A percentile compares a stretch with the other conserved stretches of the same genome.
Conservation (phyloP, 2,329 filamentous ascomycete genomes). For the Biscogniauxia sp. region DNA sequence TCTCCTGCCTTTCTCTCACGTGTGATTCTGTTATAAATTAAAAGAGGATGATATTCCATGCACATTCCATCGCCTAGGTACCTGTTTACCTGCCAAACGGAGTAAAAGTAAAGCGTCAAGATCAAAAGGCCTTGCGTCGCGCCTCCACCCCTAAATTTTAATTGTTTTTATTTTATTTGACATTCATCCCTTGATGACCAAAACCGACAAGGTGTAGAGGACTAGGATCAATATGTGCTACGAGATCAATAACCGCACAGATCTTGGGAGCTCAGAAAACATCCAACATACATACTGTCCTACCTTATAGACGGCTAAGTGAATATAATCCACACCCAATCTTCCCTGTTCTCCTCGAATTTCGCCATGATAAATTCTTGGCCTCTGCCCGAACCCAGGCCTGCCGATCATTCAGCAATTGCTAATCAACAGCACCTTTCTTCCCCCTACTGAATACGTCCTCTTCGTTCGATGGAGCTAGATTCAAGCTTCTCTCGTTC, state of each 20-base stretch:
- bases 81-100: not conserved
- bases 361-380: not conserved
- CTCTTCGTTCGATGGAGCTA: conserved; percentile 2
- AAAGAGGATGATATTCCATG: not conserved
- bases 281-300: not conserved
- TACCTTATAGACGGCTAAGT: not conserved
- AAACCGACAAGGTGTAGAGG: not conserved
- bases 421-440: not conserved
- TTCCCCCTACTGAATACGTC: not conserved
- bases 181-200: not conserved
- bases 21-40: not conserved
- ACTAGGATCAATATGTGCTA: not conserved
- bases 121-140: not conserved
- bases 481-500: conserved; percentile 20
- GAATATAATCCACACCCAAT: not conserved
- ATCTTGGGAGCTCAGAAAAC: not conserved
- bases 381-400: conserved; percentile 16
- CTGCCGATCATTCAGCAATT: conserved; percentile 12
- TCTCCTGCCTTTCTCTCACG: not conserved
- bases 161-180: not conserved
- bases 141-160: not conserved
- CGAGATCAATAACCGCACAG: not conserved
- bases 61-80: not conserved
- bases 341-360: not conserved
- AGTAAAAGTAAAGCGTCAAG: not conserved